Evolutionary conservation across 2,329 filamentous ascomycete genomes (phyloP).

Genomic region (Monosporascus ibericus): DNA sequence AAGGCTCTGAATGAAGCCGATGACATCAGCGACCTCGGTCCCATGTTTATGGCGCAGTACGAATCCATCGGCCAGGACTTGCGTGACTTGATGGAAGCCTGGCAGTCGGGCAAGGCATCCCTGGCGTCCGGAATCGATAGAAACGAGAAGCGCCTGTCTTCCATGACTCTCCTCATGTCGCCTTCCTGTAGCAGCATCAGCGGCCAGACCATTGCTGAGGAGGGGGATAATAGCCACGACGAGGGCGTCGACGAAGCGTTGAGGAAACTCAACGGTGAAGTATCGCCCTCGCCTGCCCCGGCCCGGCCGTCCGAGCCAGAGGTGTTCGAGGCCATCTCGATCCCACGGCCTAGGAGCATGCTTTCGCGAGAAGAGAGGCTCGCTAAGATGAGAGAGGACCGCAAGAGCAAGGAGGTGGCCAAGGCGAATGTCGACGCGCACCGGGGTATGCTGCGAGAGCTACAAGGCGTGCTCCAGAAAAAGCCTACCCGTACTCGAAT

Average conservation of each 20-base stretch:
- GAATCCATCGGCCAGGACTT: constrained; percentile 90
- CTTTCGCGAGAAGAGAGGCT: constrained; percentile 85
- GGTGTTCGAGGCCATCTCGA: constrained; percentile 85
- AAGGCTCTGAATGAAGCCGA: constrained; percentile 67
- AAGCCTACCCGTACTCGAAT: constrained; percentile 32
- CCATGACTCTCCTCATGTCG: constrained; percentile 48
- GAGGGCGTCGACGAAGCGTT: constrained; percentile 59
- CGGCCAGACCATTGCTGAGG: constrained; percentile 60
- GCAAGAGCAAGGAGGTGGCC: constrained; percentile 64
- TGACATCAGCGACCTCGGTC: constrained; percentile 69
- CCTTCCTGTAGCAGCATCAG: constrained; percentile 60
- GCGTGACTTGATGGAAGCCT: constrained; percentile 71
- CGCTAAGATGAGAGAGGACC: constrained; percentile 79
- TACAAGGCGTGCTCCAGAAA: constrained; percentile 77
- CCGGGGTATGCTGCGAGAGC: constrained; percentile 83
- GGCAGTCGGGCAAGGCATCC: constrained; percentile 82
- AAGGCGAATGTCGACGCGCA: constrained; percentile 75
- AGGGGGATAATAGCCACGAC: constrained; percentile 46
- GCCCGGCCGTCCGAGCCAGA: constrained; percentile 61
- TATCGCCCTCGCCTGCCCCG: constrained; percentile 43
- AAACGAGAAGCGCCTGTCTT: constrained; percentile 65
- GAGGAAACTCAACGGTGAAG: constrained; percentile 70
- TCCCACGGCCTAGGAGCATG: constrained; percentile 62
- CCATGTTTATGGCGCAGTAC: constrained; percentile 79
- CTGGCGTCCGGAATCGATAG: constrained; percentile 76